These are phyloP conservation scores for Podospora pseudoanserina DNA, from an alignment of 495 filamentous ascomycete genomes.

Conservation along the genomic window DNA sequence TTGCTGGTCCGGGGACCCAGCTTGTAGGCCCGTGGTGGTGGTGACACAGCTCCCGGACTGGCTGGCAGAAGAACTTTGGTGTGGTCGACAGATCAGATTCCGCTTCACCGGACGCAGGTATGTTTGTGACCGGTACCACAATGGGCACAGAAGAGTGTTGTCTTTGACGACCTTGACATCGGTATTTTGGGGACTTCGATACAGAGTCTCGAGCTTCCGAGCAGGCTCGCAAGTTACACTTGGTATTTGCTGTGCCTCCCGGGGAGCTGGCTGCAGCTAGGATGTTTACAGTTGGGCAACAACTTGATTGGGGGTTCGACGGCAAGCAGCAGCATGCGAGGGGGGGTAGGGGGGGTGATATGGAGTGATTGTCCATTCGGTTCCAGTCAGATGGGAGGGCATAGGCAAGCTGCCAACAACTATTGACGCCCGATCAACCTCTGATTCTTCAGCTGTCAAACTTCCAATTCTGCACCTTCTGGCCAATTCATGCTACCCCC, in stretches of 20 bases:
- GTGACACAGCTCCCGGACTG: background rate
- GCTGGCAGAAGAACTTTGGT: background rate
- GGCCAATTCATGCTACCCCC: background rate
- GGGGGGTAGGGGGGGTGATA: background rate
- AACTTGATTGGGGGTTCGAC: background rate
- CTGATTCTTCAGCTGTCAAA: background rate
- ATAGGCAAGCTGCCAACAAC: background rate
- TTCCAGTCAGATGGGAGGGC: background rate
- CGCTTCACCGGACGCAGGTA: background rate
- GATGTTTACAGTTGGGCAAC: background rate
- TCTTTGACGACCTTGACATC: background rate
- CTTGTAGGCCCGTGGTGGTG: background rate
- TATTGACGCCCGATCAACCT: background rate
- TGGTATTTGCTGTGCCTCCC: background rate
- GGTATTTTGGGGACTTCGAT: background rate
- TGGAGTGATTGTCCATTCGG: background rate
- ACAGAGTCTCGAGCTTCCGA: background rate
- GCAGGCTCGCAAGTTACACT: background rate
- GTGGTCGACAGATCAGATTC: background rate
- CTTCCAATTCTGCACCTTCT: background rate
- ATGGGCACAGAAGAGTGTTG: background rate
- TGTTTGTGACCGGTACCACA: background rate
- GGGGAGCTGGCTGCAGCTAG: background rate
- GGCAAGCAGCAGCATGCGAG: background rate
- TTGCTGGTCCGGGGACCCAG: background rate